phyloP scores from a whole-genome alignment of 106 monocot genomes.

The Iris macrosiphon region DNA sequence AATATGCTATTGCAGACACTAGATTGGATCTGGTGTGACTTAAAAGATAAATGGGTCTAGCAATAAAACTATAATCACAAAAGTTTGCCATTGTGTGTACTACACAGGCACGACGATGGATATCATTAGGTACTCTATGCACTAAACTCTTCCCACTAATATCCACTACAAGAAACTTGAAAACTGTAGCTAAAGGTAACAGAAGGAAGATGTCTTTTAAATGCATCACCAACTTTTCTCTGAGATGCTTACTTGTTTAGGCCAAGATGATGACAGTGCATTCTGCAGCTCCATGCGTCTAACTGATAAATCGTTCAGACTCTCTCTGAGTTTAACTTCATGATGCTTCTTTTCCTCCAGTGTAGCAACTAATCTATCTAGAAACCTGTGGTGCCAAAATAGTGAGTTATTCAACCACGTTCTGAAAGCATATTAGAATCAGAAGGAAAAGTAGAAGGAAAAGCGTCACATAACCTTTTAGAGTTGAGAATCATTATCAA shows the following conservation, averaged over 20 bases:
- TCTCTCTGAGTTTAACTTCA: conserved; percentile 76
- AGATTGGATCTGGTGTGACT: no score
- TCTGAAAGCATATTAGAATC: background rate
- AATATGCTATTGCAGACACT: no score
- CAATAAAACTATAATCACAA: no score
- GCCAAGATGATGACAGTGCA: conserved; percentile 83
- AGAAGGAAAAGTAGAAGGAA: background rate
- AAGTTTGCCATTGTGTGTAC: no score
- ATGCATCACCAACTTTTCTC: background rate
- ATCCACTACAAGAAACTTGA: no score
- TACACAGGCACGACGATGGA: no score
- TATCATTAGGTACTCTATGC: no score
- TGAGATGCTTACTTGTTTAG: conserved; percentile 65
- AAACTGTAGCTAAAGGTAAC: no score
- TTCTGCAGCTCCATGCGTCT: conserved; percentile 93
- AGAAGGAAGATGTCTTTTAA: background rate
- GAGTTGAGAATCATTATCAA: conserved; percentile 98
- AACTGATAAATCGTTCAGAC: conserved; percentile 65
- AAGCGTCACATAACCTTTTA: conserved; percentile 45
- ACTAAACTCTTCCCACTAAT: no score
- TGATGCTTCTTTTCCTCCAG: conserved; percentile 90
- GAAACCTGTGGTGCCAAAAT: conserved; percentile 40
- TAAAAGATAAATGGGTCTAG: no score
- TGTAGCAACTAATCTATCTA: conserved; percentile 77
- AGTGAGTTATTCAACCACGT: background rate